These are phyloP conservation scores for Rheum nobile DNA, from an alignment of 148 eudicot genomes.

Conservation along the genomic window DNA sequence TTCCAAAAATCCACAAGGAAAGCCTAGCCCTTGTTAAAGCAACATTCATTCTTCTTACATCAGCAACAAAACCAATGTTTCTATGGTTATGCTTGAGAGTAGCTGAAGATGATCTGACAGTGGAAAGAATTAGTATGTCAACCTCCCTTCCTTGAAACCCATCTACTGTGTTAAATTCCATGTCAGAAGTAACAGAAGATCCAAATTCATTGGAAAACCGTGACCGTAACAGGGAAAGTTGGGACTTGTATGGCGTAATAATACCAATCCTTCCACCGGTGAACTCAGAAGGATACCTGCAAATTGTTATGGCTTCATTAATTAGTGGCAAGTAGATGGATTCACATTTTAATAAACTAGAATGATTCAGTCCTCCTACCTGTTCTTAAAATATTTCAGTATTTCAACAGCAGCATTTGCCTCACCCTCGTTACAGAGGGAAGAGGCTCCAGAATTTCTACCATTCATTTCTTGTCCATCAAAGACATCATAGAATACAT, in stretches of 20 bases:
- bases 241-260: slow-evolving; percentile 87
- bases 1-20: slow-evolving; percentile 92
- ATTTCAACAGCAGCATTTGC: slow-evolving; percentile 93
- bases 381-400: slow-evolving; percentile 53
- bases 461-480: slow-evolving; percentile 86
- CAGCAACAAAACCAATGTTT: slow-evolving; percentile 92
- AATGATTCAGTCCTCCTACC: slow-evolving; percentile 23
- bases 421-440: slow-evolving; percentile 85
- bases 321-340: slow-evolving; percentile 6
- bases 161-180: slow-evolving; percentile 95
- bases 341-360: background rate
- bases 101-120: slow-evolving; percentile 64
- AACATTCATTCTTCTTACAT: slow-evolving; percentile 97
- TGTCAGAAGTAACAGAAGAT: slow-evolving; percentile 65
- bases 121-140: slow-evolving; percentile 81
- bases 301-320: slow-evolving; percentile 11
- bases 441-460: slow-evolving; percentile 61
- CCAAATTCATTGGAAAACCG: slow-evolving; percentile 83
- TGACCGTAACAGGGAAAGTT: slow-evolving; percentile 75
- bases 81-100: slow-evolving; percentile 26
- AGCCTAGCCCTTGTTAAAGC: slow-evolving; percentile 90
- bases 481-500: slow-evolving; percentile 68
- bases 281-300: slow-evolving; percentile 78
- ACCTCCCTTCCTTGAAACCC: slow-evolving; percentile 99
- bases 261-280: slow-evolving; percentile 81